Conservation (phyloP, 208 protist genomes). For the Zelonia costaricensis region DNA sequence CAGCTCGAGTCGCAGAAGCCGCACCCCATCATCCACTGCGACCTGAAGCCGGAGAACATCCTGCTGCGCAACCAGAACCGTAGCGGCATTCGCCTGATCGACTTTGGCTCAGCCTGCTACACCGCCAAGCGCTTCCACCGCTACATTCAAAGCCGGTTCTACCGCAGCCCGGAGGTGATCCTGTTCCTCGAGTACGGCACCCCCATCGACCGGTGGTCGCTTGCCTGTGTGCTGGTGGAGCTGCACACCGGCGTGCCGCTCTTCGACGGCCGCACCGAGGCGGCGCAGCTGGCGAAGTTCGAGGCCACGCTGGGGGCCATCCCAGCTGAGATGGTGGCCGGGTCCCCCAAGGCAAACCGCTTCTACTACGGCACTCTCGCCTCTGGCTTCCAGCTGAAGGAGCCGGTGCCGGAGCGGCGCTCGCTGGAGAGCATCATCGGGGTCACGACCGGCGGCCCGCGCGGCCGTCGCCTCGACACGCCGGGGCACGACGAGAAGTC, state of each 20-base stretch:
- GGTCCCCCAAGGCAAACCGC: constrained; percentile 49
- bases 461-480: constrained; percentile 33
- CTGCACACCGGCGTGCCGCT: constrained; percentile 97
- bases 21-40: constrained; percentile 97
- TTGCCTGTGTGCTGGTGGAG: constrained; percentile 99
- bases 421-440: constrained; percentile 49
- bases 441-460: constrained; percentile 50
- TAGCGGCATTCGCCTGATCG: constrained; percentile 95
- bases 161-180: constrained; percentile 98
- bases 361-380: constrained; percentile 51
- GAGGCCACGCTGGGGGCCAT: constrained; percentile 77
- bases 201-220: constrained; percentile 98
- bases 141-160: constrained; percentile 98
- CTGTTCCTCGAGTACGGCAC: constrained; percentile 93
- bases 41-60: constrained; percentile 98
- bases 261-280: constrained; percentile 95
- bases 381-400: constrained; percentile 33
- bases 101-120: constrained; percentile 98
- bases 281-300: constrained; percentile 95
- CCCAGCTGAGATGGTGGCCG: constrained; percentile 60
- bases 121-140: constrained; percentile 93
- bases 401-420: constrained; percentile 34
- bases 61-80: constrained; percentile 87
- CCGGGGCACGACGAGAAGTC: constrained; percentile 47
- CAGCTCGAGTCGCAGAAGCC: constrained; percentile 89